Conservation (phyloP, 345 rosid genomes). For the Abelmoschus esculentus region DNA sequence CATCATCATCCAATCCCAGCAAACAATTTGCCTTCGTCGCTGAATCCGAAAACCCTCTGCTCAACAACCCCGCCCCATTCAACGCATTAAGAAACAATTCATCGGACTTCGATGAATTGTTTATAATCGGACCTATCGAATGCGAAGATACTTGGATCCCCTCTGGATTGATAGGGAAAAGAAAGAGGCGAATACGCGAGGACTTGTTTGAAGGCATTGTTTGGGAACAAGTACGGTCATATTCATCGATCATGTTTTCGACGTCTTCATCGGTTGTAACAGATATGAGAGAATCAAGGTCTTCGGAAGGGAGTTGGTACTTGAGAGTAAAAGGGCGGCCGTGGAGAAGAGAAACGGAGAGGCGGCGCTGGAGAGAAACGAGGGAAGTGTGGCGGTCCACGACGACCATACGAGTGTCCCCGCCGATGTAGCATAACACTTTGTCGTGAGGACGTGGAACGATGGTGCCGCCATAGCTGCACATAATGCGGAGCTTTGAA, state of each 20-base stretch:
- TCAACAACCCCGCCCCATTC: conserved; percentile 49
- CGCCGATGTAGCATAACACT: conserved; percentile 20
- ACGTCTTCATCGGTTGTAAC: too few species aligned
- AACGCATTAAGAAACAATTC: conserved; percentile 87
- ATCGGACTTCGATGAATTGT: conserved; percentile 11
- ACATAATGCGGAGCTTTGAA: conserved; percentile 53
- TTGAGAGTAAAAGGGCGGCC: too few species aligned
- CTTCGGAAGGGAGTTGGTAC: too few species aligned
- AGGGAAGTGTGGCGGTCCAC: conserved; percentile 66
- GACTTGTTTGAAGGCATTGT: conserved; percentile 32
- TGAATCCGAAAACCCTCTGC: conserved; percentile 67
- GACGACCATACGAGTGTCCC: conserved; percentile 81
- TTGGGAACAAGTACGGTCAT: conserved; percentile 13
- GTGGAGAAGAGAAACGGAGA: conserved; percentile 52
- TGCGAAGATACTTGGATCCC: conserved; percentile 34
- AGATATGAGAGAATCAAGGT: too few species aligned
- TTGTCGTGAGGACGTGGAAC: conserved; percentile 88
- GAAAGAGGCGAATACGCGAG: conserved; percentile 14
- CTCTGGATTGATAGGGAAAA: conserved; percentile 64
- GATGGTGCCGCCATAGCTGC: conserved; percentile 41
- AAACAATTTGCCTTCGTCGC: conserved; percentile 46
- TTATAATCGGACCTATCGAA: conserved; percentile 65
- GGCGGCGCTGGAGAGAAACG: conserved; percentile 43
- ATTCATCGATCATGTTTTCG: too few species aligned
- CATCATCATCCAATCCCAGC: conserved; percentile 59